Percentiles rank a stretch among this genome's conserved stretches.
Conservation (phyloP, 2,329 filamentous ascomycete genomes). For the Ploettnerulaceae sp. region DNA sequence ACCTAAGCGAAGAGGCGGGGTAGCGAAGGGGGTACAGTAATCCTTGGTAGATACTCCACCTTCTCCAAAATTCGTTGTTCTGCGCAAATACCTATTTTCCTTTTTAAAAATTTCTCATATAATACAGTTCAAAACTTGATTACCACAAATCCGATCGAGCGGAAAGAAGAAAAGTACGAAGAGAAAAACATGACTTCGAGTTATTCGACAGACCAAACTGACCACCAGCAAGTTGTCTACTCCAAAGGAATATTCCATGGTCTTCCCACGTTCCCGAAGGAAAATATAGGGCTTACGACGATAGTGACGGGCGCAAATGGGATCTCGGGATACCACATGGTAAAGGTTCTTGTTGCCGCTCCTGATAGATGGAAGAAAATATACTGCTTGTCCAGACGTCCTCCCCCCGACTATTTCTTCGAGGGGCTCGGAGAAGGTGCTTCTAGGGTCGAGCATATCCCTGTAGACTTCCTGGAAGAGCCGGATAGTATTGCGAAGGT, state of each 20-base stretch:
- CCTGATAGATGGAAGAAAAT: conserved; percentile 16
- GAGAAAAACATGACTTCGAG: too few species aligned
- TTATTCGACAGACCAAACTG: too few species aligned
- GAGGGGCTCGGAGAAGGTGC: neutral
- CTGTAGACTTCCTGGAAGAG: neutral
- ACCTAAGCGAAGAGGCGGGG: too few species aligned
- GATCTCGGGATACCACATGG: conserved; percentile 14
- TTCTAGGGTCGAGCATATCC: neutral
- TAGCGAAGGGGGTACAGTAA: too few species aligned
- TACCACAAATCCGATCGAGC: too few species aligned
- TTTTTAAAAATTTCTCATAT: too few species aligned
- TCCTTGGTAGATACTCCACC: too few species aligned
- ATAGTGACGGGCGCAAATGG: conserved; percentile 16
- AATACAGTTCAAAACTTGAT: too few species aligned
- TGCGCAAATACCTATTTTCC: too few species aligned
- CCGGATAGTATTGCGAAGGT: neutral
- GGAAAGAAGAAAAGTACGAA: too few species aligned
- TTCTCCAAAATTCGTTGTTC: too few species aligned
- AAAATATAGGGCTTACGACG: neutral
- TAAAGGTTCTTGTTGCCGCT: conserved; percentile 7
- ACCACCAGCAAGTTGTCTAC: conserved; percentile 17
- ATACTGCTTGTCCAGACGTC: conserved; percentile 10
- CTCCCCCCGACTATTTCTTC: neutral
- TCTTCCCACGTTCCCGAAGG: conserved; percentile 8
- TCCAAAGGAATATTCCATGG: conserved; percentile 21